A percentile compares a stretch with the other conserved stretches of the same genome.
Conservation (phyloP, 768 basidiomycete species). For the Naematelia encephala region DNA sequence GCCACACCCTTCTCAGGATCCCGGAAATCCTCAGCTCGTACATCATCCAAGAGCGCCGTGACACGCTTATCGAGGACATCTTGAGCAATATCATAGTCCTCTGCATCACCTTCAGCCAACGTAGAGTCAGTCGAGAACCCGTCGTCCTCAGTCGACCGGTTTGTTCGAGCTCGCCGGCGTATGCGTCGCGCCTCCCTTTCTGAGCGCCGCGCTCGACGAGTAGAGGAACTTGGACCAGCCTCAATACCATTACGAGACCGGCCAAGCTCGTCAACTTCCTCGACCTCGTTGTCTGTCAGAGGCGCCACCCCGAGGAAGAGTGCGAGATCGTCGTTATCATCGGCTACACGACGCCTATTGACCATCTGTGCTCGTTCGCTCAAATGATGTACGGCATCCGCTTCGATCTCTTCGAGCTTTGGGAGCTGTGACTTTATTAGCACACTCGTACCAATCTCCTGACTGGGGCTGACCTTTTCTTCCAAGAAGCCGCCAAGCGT, state of each 20-base stretch:
- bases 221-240: slow-evolving; percentile 54
- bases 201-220: slow-evolving; percentile 59
- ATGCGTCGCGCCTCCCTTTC: slow-evolving; percentile 61
- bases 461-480: slow-evolving; percentile 50
- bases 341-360: slow-evolving; percentile 62
- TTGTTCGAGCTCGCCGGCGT: slow-evolving; percentile 4
- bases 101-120: slow-evolving; percentile 63
- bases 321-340: slow-evolving; percentile 77
- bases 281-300: slow-evolving; percentile 44
- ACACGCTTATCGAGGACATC: slow-evolving; percentile 57
- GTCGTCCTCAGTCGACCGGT: slow-evolving; percentile 56
- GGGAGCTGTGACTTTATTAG: slow-evolving; percentile 47
- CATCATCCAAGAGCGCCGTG: slow-evolving; percentile 69
- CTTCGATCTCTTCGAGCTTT: slow-evolving; percentile 51
- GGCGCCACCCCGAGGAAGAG: slow-evolving; percentile 61
- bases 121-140: slow-evolving; percentile 85
- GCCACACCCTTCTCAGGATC: slow-evolving; percentile 73
- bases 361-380: slow-evolving; percentile 72
- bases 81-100: slow-evolving; percentile 67
- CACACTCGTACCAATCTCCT: background rate
- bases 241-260: slow-evolving; percentile 52
- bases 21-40: slow-evolving; percentile 75
- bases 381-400: slow-evolving; percentile 61
- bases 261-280: slow-evolving; percentile 64
- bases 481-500: slow-evolving; percentile 53